Base-by-base conservation (phyloP, 306 rosid genomes). In the Malus asiatica region DNA sequence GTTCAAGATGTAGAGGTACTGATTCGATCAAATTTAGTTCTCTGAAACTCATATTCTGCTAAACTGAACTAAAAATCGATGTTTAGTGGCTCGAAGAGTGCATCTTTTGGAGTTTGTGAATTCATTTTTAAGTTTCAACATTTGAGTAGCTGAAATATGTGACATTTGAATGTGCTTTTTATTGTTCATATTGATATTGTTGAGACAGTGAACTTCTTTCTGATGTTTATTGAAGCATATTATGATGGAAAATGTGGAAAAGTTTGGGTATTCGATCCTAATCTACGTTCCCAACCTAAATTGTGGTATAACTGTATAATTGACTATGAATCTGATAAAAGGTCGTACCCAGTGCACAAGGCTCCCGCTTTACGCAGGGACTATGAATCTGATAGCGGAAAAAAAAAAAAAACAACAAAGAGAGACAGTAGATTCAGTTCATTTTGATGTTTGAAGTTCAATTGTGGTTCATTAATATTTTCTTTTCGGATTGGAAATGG, bases 1-100 rank as follows among this genome's bases (percentile, higher is more conserved):
- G 82, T 80, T 80, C 88, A 82, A 16, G 81, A 85, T 85, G 97
- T 92, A 71, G 81, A 85, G 93, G 99, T 96, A 71, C 51, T 1
- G 33, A 2, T 38, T 51, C 11, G 19, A 19, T 66, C 16, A 6
- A 9, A 74, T 33, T 14, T 71, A 16, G 23, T 35, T 33, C 5
- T 25, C 23, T 23, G 6, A 9, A 20, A 18, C 64, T 8, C 67
- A 13, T 22, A 35, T 52, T 71, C 42, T 1, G 66, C 6, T 57
- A 29, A 12, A 33, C 32, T 29, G 33, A 30, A 71, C 32, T 53
- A 16, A 61, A 61, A 46, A 7, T n/a, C 8, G 53, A 65, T 30
- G 16, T 67, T 35, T 20, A 4, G 70, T 8, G 14, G 76, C 70
- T 33, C 22, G 35, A 27, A 70, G 6, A 22, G 70, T 32, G 46